Conservation (phyloP, 2,329 filamentous ascomycete genomes). For the Ophiosphaerella narmari region DNA sequence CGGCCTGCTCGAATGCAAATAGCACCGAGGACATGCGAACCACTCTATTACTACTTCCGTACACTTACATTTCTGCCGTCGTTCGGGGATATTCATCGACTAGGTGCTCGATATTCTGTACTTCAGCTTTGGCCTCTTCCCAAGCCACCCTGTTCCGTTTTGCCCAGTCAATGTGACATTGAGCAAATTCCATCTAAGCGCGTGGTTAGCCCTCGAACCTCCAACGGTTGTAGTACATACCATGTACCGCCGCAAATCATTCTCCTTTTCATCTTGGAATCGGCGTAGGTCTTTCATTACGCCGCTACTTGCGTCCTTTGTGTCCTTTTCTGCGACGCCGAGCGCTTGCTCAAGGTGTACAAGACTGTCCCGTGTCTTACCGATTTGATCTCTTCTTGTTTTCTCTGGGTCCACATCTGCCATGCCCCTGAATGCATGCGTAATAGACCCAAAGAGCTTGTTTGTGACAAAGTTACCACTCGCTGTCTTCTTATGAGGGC, state of each 20-base stretch:
- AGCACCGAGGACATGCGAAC: not conserved
- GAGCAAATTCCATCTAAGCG: conserved; percentile 81
- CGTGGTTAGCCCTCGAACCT: conserved; percentile 4
- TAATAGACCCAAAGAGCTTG: conserved; percentile 91
- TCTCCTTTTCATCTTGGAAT: conserved; percentile 95
- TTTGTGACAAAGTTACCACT: conserved; percentile 87
- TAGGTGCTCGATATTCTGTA: conserved; percentile 75
- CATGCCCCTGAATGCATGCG: conserved; percentile 93
- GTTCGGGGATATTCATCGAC: conserved; percentile 27
- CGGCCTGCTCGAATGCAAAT: not conserved
- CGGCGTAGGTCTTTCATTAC: conserved; percentile 88
- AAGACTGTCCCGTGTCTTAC: conserved; percentile 90
- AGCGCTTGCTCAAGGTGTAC: conserved; percentile 84
- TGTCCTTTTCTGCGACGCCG: conserved; percentile 84
- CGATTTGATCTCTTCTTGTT: conserved; percentile 88
- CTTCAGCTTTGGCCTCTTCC: conserved; percentile 86
- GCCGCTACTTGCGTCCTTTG: conserved; percentile 87
- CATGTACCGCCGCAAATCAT: conserved; percentile 93
- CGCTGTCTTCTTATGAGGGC: conserved; percentile 73
- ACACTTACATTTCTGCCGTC: conserved; percentile 20
- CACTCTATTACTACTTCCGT: conserved; percentile 2
- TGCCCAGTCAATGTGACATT: conserved; percentile 93
- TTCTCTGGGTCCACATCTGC: conserved; percentile 95
- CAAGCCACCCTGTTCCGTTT: conserved; percentile 88
- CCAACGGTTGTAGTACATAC: conserved; percentile 60